Evolutionary conservation across 2,329 filamentous ascomycete species (phyloP).

Genomic region (Ceratocystis albifundus): DNA sequence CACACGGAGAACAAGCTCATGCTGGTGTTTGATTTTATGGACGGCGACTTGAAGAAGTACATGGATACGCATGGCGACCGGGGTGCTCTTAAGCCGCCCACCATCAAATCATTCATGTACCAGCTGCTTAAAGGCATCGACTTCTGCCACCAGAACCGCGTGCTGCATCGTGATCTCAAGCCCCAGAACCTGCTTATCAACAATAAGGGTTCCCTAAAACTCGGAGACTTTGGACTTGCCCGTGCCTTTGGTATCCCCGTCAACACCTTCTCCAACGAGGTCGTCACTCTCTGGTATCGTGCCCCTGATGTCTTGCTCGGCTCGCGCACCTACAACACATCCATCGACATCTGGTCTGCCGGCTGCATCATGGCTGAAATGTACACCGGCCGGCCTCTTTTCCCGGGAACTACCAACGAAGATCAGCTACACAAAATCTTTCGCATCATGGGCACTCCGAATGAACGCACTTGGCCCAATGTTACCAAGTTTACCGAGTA

Average conservation of each 20-base stretch:
- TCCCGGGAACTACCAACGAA: slow-evolving; percentile 96
- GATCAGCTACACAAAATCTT: slow-evolving; percentile 97
- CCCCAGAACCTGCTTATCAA: slow-evolving; percentile 96
- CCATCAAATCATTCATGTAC: slow-evolving; percentile 99
- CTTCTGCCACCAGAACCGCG: slow-evolving; percentile 95
- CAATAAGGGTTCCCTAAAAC: slow-evolving; percentile 75
- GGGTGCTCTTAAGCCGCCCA: slow-evolving; percentile 73
- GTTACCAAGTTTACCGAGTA: slow-evolving; percentile 96
- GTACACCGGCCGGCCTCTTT: slow-evolving; percentile 90
- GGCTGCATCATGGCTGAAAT: slow-evolving; percentile 99
- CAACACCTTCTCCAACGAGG: slow-evolving; percentile 96
- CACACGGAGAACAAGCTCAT: slow-evolving; percentile 99
- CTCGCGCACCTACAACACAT: slow-evolving; percentile 95
- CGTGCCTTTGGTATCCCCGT: slow-evolving; percentile 93
- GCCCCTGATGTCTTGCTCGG: slow-evolving; percentile 91
- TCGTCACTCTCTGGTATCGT: slow-evolving; percentile 95
- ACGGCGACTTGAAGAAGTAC: slow-evolving; percentile 95
- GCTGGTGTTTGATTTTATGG: slow-evolving; percentile 99
- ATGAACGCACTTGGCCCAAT: slow-evolving; percentile 88
- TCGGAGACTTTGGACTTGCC: slow-evolving; percentile 88
- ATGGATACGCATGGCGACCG: slow-evolving; percentile 91
- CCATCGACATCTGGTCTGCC: slow-evolving; percentile 98
- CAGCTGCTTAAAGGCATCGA: slow-evolving; percentile 91
- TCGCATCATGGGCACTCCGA: slow-evolving; percentile 94
- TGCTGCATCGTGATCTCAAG: slow-evolving; percentile 90